phyloP scores from a whole-genome alignment of 2,329 filamentous ascomycete species.

The Fusarium sororula region DNA sequence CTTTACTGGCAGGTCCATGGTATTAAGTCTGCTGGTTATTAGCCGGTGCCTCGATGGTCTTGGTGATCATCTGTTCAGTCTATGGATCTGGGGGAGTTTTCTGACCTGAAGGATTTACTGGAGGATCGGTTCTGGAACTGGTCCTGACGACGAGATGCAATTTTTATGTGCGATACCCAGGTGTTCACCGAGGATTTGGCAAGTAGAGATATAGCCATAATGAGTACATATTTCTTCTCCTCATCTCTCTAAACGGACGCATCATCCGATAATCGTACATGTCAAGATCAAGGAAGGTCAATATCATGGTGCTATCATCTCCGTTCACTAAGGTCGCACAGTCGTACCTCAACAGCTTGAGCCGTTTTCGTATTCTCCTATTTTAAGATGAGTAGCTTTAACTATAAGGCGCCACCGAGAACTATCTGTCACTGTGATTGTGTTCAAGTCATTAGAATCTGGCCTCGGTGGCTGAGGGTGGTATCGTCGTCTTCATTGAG shows the following conservation, averaged over 20 bases:
- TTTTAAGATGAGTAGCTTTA: too few relatives aligned
- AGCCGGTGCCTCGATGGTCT: constrained; percentile 1
- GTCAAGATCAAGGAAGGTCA: not conserved
- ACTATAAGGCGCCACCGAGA: not conserved
- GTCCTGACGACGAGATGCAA: constrained; percentile 21
- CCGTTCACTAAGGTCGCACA: not conserved
- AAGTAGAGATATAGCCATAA: constrained; percentile 5
- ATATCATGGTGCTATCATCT: not conserved
- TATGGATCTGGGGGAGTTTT: not conserved
- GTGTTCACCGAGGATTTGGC: constrained; percentile 3
- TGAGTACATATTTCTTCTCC: not conserved
- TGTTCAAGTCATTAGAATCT: not conserved
- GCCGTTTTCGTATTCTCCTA: too few relatives aligned
- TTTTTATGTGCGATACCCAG: constrained; percentile 32
- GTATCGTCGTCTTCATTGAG: not conserved
- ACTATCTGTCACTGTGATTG: too few relatives aligned
- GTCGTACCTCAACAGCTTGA: not conserved
- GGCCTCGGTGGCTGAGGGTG: not conserved
- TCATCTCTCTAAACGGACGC: not conserved
- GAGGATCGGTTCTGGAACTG: constrained; percentile 6
- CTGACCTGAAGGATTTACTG: not conserved
- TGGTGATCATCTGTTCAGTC: constrained; percentile 1
- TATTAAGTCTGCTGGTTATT: not conserved
- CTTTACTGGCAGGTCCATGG: constrained; percentile 35
- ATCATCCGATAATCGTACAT: not conserved